Evolutionary conservation across 2,329 filamentous ascomycete species (phyloP).

Genomic region (Pestalotiopsis sp.): DNA sequence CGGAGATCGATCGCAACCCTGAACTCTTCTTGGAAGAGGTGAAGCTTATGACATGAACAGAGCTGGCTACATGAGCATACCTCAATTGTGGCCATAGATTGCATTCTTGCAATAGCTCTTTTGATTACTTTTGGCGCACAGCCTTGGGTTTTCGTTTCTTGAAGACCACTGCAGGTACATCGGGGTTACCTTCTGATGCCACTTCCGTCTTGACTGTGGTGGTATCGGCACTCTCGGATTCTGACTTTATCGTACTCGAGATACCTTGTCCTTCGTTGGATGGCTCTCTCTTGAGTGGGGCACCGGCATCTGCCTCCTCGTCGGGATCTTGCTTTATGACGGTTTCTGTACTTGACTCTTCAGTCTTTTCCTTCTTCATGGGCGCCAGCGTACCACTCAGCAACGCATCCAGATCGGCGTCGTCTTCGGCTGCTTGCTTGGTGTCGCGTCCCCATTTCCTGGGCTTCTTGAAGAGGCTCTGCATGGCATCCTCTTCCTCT

Average conservation of each 20-base stretch:
- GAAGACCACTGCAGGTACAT: slow-evolving; percentile 63
- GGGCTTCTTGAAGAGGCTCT: slow-evolving; percentile 62
- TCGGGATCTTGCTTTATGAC: slow-evolving; percentile 13
- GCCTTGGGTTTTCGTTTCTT: slow-evolving; percentile 78
- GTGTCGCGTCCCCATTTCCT: slow-evolving; percentile 57
- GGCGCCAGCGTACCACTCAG: slow-evolving; percentile 41
- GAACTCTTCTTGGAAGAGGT: not conserved
- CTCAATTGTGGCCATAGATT: not conserved
- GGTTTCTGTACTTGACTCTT: slow-evolving; percentile 19
- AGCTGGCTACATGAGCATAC: not conserved
- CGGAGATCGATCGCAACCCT: not conserved
- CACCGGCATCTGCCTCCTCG: slow-evolving; percentile 32
- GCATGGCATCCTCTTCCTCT: slow-evolving; percentile 57
- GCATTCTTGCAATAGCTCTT: not conserved
- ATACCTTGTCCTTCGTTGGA: slow-evolving; percentile 23
- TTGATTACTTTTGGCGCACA: slow-evolving; percentile 57
- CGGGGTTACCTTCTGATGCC: slow-evolving; percentile 20
- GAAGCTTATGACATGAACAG: not conserved
- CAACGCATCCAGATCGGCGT: slow-evolving; percentile 65
- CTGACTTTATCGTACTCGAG: slow-evolving; percentile 28
- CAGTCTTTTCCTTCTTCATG: slow-evolving; percentile 32
- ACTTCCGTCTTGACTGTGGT: slow-evolving; percentile 23
- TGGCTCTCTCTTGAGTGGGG: slow-evolving; percentile 45
- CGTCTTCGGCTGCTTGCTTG: slow-evolving; percentile 51
- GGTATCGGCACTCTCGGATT: slow-evolving; percentile 24